phyloP scores from a whole-genome alignment of 352 stramenopile genomes.

The Thraustochytrium sp. region DNA sequence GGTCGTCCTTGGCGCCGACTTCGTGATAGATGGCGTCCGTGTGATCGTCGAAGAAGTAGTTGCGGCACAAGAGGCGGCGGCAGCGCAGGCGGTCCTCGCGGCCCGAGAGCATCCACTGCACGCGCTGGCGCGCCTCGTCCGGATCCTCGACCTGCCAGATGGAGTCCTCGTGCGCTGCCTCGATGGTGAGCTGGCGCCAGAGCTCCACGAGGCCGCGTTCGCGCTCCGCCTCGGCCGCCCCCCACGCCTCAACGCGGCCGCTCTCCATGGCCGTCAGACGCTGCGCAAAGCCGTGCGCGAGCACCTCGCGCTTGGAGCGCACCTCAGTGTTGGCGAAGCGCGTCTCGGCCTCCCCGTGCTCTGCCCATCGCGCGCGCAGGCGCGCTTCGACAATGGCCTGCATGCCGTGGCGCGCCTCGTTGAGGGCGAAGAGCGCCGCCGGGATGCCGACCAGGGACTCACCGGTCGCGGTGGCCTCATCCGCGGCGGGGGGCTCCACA shows the following conservation, averaged over 20 bases:
- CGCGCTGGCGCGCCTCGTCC: neutral
- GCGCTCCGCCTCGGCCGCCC: neutral
- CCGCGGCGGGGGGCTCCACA: neutral
- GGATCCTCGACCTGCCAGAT: neutral
- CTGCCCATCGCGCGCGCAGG: neutral
- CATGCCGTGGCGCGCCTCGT: neutral
- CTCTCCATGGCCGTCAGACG: neutral
- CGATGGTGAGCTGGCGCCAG: constrained; percentile 9
- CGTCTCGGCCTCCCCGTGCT: neutral
- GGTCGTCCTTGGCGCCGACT: neutral
- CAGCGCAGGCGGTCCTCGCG: constrained; percentile 12
- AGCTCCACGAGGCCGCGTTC: constrained; percentile 20
- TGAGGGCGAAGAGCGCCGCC: neutral
- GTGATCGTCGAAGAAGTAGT: constrained; percentile 20
- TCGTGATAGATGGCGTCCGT: constrained; percentile 8
- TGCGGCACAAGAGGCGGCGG: neutral
- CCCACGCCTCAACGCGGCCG: neutral
- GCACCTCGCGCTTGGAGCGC: neutral
- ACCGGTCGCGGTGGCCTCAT: neutral
- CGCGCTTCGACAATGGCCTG: neutral
- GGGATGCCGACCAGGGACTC: neutral
- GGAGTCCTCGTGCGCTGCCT: constrained; percentile 4
- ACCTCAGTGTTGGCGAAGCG: neutral
- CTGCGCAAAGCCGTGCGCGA: neutral
- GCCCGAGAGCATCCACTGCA: constrained; percentile 21